Conservation (phyloP, 2,329 filamentous ascomycete species). For the Tolypocladium guangdongense region DNA sequence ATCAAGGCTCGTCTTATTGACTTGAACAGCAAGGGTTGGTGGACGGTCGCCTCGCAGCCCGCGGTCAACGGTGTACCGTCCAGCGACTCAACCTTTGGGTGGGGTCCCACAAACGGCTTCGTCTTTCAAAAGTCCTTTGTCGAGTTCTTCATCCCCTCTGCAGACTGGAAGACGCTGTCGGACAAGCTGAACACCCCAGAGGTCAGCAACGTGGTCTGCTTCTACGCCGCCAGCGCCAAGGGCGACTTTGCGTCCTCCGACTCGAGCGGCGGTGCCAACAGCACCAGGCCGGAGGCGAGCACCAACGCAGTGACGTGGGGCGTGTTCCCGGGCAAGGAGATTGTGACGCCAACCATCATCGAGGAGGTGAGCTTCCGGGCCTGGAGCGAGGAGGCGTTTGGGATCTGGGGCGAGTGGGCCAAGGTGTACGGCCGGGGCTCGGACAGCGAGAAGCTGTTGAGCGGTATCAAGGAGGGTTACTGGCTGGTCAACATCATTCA, state of each 20-base stretch:
- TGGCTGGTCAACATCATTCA: conserved; percentile 92
- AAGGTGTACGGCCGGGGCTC: conserved; percentile 71
- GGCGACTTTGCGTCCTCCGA: conserved; percentile 73
- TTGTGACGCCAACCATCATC: conserved; percentile 91
- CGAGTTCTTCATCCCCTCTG: conserved; percentile 76
- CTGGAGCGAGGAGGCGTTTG: conserved; percentile 93
- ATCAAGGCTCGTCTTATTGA: conserved; percentile 67
- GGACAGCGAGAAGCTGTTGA: conserved; percentile 60
- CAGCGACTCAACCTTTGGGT: conserved; percentile 71
- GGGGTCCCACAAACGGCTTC: conserved; percentile 86
- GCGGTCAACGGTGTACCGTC: conserved; percentile 80
- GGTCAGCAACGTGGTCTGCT: conserved; percentile 60
- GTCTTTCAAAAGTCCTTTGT: conserved; percentile 98
- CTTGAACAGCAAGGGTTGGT: conserved; percentile 78
- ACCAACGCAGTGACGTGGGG: conserved; percentile 98
- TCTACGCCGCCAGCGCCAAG: conserved; percentile 70
- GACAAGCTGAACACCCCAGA: conserved; percentile 48
- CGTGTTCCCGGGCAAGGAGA: conserved; percentile 90
- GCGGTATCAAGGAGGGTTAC: conserved; percentile 53
- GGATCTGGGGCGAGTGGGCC: conserved; percentile 91
- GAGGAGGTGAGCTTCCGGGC: conserved; percentile 89
- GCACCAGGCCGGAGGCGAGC: conserved; percentile 31
- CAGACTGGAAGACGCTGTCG: conserved; percentile 60
- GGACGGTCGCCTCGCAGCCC: conserved; percentile 92
- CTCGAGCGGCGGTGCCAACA: conserved; percentile 23